These are phyloP conservation scores for Backusella parvicylindrica DNA, from an alignment of 192 early-diverging fungal species.

Conservation along the genomic window DNA sequence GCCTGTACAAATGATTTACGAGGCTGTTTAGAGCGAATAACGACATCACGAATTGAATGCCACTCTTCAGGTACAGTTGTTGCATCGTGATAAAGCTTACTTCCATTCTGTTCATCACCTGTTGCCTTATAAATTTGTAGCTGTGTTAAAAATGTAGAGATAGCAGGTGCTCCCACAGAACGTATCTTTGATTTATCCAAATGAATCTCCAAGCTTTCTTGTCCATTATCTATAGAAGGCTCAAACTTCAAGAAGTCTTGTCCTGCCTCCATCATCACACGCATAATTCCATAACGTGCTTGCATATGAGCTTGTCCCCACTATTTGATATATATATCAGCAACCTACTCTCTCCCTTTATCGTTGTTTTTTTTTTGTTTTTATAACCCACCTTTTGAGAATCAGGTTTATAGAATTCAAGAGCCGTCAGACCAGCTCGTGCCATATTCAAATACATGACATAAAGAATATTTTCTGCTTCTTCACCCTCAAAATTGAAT, in stretches of 20 bases:
- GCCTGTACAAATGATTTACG: constrained; percentile 52
- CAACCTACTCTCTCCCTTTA: neutral
- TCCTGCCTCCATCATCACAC: constrained; percentile 43
- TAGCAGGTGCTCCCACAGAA: constrained; percentile 44
- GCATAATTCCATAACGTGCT: constrained; percentile 53
- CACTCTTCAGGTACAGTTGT: constrained; percentile 48
- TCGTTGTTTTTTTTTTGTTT: too few relatives aligned
- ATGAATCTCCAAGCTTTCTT: constrained; percentile 39
- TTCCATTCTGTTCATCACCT: constrained; percentile 47
- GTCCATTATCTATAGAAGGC: constrained; percentile 1
- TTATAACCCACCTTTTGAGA: constrained; percentile 23
- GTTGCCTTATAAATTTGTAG: constrained; percentile 57
- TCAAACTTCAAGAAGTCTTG: constrained; percentile 30
- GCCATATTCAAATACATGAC: constrained; percentile 53
- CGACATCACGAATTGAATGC: constrained; percentile 47
- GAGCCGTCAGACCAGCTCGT: constrained; percentile 45
- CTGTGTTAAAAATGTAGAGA: constrained; percentile 50
- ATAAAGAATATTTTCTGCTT: constrained; percentile 48
- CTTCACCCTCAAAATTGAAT: constrained; percentile 43
- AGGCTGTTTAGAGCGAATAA: constrained; percentile 48
- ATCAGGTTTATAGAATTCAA: constrained; percentile 49
- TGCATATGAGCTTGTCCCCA: constrained; percentile 60
- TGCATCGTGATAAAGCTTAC: constrained; percentile 37
- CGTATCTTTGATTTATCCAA: constrained; percentile 51
- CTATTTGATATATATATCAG: neutral